phyloP scores from a whole-genome alignment of 805 yeast genomes.

The Maudiozyma pseudohumilis region DNA sequence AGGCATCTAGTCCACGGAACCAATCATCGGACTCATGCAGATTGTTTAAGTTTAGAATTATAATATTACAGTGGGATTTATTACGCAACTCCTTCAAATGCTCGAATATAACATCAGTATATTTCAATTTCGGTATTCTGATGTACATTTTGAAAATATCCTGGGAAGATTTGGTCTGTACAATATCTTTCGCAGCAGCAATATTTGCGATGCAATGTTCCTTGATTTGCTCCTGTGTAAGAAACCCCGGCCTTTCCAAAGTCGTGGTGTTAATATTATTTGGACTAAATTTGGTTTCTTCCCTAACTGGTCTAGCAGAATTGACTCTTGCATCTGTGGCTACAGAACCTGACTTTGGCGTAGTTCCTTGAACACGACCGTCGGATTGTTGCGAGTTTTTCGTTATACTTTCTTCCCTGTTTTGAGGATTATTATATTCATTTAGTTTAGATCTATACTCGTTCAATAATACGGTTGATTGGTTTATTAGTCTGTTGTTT shows the following conservation, averaged over 20 bases:
- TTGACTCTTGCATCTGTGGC: no score
- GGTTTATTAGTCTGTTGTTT: neutral
- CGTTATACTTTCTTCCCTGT: no score
- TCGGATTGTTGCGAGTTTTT: no score
- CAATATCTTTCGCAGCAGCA: slow-evolving; percentile 19
- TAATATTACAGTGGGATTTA: slow-evolving; percentile 28
- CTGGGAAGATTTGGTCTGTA: slow-evolving; percentile 22
- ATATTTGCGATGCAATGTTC: slow-evolving; percentile 24
- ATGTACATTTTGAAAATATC: slow-evolving; percentile 27
- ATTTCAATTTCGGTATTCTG: slow-evolving; percentile 25
- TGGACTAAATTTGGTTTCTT: no score
- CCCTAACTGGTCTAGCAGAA: no score
- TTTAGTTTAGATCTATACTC: neutral
- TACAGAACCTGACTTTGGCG: no score
- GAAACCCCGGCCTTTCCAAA: slow-evolving; percentile 10
- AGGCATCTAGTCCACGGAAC: slow-evolving; percentile 20
- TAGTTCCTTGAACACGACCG: no score
- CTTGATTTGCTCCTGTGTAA: slow-evolving; percentile 25
- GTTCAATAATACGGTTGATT: neutral
- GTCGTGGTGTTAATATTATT: neutral
- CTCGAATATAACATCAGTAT: slow-evolving; percentile 21
- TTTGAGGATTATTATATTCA: neutral
- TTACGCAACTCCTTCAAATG: slow-evolving; percentile 24
- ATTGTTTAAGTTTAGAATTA: slow-evolving; percentile 25
- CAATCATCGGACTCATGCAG: slow-evolving; percentile 27